Evolutionary conservation across 2,329 filamentous ascomycete species (phyloP), one percentile per base, ranked within the genome.

Genomic region (Byssothecium circinans): DNA sequence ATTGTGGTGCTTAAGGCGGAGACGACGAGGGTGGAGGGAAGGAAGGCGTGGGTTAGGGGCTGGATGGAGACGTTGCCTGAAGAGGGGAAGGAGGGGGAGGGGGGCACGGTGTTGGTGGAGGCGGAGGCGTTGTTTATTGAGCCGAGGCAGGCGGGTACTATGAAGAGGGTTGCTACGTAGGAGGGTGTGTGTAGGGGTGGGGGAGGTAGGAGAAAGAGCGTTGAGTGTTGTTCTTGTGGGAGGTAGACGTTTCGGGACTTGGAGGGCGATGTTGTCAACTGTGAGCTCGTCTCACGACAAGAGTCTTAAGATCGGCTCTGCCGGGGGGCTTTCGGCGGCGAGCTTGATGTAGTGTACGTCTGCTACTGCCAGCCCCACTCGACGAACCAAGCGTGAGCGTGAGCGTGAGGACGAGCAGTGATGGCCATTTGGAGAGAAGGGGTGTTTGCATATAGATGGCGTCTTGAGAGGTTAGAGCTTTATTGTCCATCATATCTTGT

Each of bases 31-130:
- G 88, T 92, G 1, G 91, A 97, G 67, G 92, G 94, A 1, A 81
- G 94, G 53, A 97, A 97, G 76, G 92, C 91, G 11, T 96, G 90
- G 90, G 90, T 96, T 1, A 86, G 88, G 73, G 94, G 90, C 1
- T 82, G 83, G 58, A 85, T 97, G 61, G 91, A 96, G 79, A 86
- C 89, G 45, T 73, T 97, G 51, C 71, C 90, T 43, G 88, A 85
- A 20, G 87, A 91, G 70, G 87, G n/a, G n/a, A n/a, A 84, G 0
- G 83, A 83, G 56, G 88, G 56, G 49, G 74, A 78, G 20, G 76
- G 75, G 58, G 77, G 83, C 27, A 82, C 79, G 14, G 79, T 91
- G 39, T 70, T 96, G 49, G 90, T 87, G 7, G 89, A 95, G 73
- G 92, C 89, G 0, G 87, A 87, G 65, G 91, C 87, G 2, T 73